Percentiles rank a stretch among this genome's conserved stretches.
Conservation (phyloP, 2,329 filamentous ascomycete genomes). For the Monosporascus sp. region DNA sequence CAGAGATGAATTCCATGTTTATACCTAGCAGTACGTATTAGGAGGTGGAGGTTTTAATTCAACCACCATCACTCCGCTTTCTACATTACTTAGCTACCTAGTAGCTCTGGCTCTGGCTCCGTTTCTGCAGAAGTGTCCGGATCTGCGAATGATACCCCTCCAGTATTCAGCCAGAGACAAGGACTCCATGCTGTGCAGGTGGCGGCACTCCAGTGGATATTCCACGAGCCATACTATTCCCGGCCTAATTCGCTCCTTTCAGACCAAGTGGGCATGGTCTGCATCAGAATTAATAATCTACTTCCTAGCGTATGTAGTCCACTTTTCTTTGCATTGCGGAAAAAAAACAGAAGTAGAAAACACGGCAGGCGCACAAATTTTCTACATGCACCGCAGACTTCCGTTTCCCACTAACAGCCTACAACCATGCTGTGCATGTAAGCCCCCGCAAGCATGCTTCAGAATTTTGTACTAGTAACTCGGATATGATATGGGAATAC, state of each 20-base stretch:
- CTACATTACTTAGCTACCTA: no score
- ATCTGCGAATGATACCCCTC: no score
- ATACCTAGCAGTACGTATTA: no score
- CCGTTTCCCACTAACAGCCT: neutral
- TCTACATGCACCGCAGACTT: neutral
- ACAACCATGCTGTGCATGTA: neutral
- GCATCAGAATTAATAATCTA: neutral
- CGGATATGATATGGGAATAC: no score
- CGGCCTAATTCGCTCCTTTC: neutral
- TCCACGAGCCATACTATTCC: neutral
- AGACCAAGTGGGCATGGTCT: neutral
- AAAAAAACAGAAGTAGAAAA: neutral
- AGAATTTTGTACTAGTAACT: neutral
- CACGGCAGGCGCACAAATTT: neutral
- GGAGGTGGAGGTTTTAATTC: no score
- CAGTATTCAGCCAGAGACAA: no score
- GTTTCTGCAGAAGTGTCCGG: no score
- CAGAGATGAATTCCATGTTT: no score
- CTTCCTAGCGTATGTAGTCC: neutral
- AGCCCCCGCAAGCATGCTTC: neutral
- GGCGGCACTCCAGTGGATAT: neutral
- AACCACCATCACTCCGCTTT: no score
- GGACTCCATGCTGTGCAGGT: neutral
- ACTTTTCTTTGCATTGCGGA: neutral
- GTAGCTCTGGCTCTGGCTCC: no score